phyloP scores from a whole-genome alignment of 495 filamentous ascomycete genomes.

The Podospora australis region DNA sequence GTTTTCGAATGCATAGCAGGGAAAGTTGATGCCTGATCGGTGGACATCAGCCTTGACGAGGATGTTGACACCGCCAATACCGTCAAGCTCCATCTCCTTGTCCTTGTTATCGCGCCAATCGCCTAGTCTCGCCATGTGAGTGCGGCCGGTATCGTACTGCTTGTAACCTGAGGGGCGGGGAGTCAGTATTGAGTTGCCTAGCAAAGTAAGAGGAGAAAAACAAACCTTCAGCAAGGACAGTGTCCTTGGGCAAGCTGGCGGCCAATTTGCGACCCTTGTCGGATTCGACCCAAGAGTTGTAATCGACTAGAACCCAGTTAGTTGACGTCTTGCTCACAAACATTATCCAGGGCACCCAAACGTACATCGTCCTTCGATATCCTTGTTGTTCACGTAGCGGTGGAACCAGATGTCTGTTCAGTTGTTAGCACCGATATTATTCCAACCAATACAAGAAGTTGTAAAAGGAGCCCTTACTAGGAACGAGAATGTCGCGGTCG shows the following conservation, averaged over 20 bases:
- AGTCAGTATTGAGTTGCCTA: conserved; percentile 4
- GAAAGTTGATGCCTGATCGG: conserved; percentile 95
- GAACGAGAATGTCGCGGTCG: conserved; percentile 86
- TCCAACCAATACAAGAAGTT: background rate
- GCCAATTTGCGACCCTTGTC: conserved; percentile 70
- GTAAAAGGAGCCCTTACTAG: conserved; percentile 59
- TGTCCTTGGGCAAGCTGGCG: conserved; percentile 64
- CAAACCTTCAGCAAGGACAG: conserved; percentile 78
- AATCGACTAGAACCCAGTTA: conserved; percentile 63
- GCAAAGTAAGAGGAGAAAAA: background rate
- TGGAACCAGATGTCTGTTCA: conserved; percentile 95
- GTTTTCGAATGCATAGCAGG: conserved; percentile 95
- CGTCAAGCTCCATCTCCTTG: conserved; percentile 83
- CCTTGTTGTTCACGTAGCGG: conserved; percentile 69
- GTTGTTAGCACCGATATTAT: conserved; percentile 26
- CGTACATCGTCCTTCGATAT: conserved; percentile 93
- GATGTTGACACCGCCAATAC: conserved; percentile 95
- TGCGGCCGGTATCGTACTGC: conserved; percentile 83
- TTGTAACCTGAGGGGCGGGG: conserved; percentile 64
- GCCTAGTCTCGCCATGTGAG: conserved; percentile 79
- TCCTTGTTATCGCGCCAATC: conserved; percentile 89
- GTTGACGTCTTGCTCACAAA: background rate
- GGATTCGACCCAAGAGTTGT: conserved; percentile 98
- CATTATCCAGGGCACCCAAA: conserved; percentile 16
- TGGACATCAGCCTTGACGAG: conserved; percentile 97